Base-by-base conservation (phyloP, 2,329 filamentous ascomycete genomes). In the Chaetomium strumarium region DNA sequence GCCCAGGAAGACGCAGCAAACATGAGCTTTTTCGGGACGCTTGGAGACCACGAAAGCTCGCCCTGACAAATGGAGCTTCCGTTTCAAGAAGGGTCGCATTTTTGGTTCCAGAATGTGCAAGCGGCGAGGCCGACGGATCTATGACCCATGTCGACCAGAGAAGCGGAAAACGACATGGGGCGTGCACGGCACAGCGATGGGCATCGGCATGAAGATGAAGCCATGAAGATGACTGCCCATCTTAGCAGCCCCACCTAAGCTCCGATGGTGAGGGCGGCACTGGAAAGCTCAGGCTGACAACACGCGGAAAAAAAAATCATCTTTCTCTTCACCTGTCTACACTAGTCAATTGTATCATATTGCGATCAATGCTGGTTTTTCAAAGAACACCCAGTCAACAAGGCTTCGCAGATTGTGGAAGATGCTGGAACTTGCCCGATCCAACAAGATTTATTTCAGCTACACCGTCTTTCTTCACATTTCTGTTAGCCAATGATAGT, bases 121-220 rank as follows among this genome's bases (percentile, higher is more conserved):
- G n/a, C 43, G 46, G 48, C 44, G 37, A 55, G 56, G 14, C 54
- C 49, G 49, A 43, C 16, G 45, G 46, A 48, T 49, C 49, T 58
- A 39, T 24, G 56, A 46, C 48, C 49, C 52, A 43, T 38, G 57
- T 33, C 46, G 55, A 58, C 55, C 53, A 55, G 56, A 51, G 46
- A 38, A 24, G n/a, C 48, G 34, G 51, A 55, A 57, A 43, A n/a
- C 16, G 16, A 19, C 37, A 39, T 46, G 51, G 37, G 51, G 51
- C 52, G 49, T 51, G 46, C 24, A 49, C 40, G 51, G 53, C 56
- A 49, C 56, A 58, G 51, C 46, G 17, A 20, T 37, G 51, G 47
- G 43, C 46, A 40, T 41, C 39, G 43, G 46, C 29, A 41, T 39
- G 30, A 17, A 36, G 20, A 47, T 47, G 19, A 42, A 40, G 42